Evolutionary conservation across 208 protist species (phyloP).

Genomic region (Angomonas ambiguus): DNA sequence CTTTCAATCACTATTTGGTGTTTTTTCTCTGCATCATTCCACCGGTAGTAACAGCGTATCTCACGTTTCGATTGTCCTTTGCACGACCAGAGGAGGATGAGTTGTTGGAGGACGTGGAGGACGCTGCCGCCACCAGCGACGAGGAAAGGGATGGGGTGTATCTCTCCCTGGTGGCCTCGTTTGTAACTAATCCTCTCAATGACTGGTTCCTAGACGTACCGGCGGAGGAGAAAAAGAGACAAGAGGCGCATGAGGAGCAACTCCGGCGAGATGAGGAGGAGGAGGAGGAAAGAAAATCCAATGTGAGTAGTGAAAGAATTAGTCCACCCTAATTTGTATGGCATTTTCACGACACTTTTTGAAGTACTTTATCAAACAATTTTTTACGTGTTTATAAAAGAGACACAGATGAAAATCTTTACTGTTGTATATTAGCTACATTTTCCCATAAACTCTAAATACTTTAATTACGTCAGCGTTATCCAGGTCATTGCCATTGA

Average conservation of each 20-base stretch:
- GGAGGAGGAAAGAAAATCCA: no score
- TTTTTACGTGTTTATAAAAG: not conserved
- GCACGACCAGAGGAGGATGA: no score
- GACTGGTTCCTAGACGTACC: not conserved
- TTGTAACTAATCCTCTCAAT: not conserved
- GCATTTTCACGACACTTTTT: no score
- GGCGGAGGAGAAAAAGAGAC: not conserved
- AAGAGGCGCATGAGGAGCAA: not conserved
- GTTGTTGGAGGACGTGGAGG: not conserved
- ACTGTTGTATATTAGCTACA: not conserved
- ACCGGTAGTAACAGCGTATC: constrained; percentile 22
- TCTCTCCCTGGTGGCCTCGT: not conserved
- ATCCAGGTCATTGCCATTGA: not conserved
- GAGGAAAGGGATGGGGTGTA: not conserved
- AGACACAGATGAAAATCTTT: not conserved
- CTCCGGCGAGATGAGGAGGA: no score
- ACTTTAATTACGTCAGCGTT: not conserved
- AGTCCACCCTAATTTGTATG: no score
- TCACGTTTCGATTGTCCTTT: constrained; percentile 14
- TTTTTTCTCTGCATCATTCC: constrained; percentile 58
- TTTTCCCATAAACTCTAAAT: no score
- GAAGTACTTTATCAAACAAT: no score
- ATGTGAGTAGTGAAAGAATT: no score
- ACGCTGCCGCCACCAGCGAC: not conserved
- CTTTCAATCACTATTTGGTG: constrained; percentile 68